These are phyloP conservation scores for Lasiodiplodia hormozganensis DNA, from an alignment of 2,329 filamentous ascomycete genomes.

Conservation along the genomic window DNA sequence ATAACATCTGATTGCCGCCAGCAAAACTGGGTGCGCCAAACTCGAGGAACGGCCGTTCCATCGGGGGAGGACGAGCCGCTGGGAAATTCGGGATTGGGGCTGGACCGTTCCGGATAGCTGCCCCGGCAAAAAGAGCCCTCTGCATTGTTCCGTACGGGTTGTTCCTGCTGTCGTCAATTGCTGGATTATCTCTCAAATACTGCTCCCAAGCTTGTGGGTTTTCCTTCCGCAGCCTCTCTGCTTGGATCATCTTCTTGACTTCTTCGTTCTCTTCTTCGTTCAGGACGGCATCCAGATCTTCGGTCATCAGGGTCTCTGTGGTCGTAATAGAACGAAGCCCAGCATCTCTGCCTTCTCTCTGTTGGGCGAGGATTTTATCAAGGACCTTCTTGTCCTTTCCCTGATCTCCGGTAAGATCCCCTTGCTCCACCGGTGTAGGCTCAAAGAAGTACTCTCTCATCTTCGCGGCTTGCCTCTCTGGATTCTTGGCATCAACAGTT, in stretches of 20 bases:
- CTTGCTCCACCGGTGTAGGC: constrained; percentile 59
- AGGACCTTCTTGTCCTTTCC: constrained; percentile 67
- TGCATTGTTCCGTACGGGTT: background rate
- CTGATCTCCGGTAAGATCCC: constrained; percentile 60
- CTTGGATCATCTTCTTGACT: constrained; percentile 47
- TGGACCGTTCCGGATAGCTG: background rate
- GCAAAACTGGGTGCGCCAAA: background rate
- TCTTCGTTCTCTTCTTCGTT: constrained; percentile 67
- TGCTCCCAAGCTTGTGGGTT: constrained; percentile 10
- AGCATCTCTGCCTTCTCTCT: constrained; percentile 50
- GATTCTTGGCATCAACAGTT: constrained; percentile 84
- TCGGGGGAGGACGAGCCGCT: background rate
- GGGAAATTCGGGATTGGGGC: background rate
- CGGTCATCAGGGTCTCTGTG: constrained; percentile 75
- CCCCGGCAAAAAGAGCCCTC: background rate
- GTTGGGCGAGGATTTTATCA: constrained; percentile 65
- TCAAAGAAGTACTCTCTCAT: constrained; percentile 63
- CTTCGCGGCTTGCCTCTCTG: constrained; percentile 67
- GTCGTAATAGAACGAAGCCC: constrained; percentile 66
- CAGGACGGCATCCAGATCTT: constrained; percentile 64
- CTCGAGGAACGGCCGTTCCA: background rate
- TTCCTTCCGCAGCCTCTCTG: constrained; percentile 16
- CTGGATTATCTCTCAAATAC: background rate
- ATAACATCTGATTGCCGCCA: background rate
- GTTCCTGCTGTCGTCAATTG: constrained; percentile 3